These are phyloP conservation scores for Cadophora malorum DNA, from an alignment of 2,329 filamentous ascomycete species.

Conservation along the genomic window DNA sequence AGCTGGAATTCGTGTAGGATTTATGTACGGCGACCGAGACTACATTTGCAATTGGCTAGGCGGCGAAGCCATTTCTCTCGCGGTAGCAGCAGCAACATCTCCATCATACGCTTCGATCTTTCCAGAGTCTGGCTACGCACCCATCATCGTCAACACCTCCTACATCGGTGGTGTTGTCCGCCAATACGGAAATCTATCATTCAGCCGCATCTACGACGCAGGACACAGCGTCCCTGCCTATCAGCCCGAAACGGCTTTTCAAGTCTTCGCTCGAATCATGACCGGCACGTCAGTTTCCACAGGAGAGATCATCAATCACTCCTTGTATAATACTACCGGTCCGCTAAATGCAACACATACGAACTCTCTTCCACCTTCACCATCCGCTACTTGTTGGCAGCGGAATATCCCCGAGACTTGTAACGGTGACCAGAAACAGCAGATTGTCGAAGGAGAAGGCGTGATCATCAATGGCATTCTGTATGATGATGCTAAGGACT, in stretches of 20 bases:
- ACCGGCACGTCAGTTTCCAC: slow-evolving; percentile 55
- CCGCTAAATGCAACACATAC: slow-evolving; percentile 62
- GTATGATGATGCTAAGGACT: slow-evolving; percentile 52
- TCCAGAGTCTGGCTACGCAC: slow-evolving; percentile 71
- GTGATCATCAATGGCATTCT: slow-evolving; percentile 66
- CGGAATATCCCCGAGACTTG: slow-evolving; percentile 62
- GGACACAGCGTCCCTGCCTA: slow-evolving; percentile 68
- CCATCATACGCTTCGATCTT: slow-evolving; percentile 61
- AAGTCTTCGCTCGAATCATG: slow-evolving; percentile 65
- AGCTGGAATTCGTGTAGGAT: slow-evolving; percentile 69
- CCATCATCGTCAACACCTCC: slow-evolving; percentile 70
- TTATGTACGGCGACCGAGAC: slow-evolving; percentile 73
- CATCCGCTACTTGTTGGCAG: slow-evolving; percentile 65
- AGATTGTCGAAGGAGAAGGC: slow-evolving; percentile 57
- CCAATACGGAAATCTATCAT: slow-evolving; percentile 77
- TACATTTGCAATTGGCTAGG: slow-evolving; percentile 74
- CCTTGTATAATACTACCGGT: slow-evolving; percentile 63
- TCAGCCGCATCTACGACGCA: slow-evolving; percentile 70
- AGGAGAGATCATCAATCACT: slow-evolving; percentile 58
- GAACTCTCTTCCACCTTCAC: slow-evolving; percentile 56
- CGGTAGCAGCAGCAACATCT: slow-evolving; percentile 58
- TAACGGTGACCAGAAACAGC: slow-evolving; percentile 54
- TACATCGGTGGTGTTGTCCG: slow-evolving; percentile 76
- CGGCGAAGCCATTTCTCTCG: slow-evolving; percentile 74
- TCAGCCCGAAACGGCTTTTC: slow-evolving; percentile 59